phyloP scores from a whole-genome alignment of 2,329 filamentous ascomycete species.

The Talaromyces islandicus region DNA sequence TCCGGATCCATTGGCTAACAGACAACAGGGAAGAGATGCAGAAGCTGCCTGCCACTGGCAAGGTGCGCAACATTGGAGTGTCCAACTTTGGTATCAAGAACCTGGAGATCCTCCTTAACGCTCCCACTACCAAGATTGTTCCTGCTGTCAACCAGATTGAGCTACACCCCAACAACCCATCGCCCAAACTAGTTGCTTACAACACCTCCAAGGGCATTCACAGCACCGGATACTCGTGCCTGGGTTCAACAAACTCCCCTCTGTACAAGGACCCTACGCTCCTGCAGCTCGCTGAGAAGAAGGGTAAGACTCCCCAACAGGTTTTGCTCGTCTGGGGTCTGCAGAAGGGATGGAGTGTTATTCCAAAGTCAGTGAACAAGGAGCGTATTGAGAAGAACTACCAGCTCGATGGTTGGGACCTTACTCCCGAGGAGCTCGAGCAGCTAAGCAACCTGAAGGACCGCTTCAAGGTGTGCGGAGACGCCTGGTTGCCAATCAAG shows the following conservation, averaged over 20 bases:
- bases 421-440: slow-evolving; percentile 67
- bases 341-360: slow-evolving; percentile 73
- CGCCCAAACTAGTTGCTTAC: slow-evolving; percentile 49
- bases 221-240: slow-evolving; percentile 51
- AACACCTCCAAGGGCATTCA: slow-evolving; percentile 50
- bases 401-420: slow-evolving; percentile 65
- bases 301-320: slow-evolving; percentile 51
- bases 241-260: slow-evolving; percentile 50
- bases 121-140: slow-evolving; percentile 51
- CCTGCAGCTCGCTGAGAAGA: slow-evolving; percentile 49
- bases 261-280: slow-evolving; percentile 50
- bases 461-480: slow-evolving; percentile 77
- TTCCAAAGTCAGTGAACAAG: slow-evolving; percentile 76
- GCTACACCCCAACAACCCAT: slow-evolving; percentile 63
- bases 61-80: slow-evolving; percentile 75
- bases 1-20: slow-evolving; percentile 55
- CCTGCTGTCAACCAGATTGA: slow-evolving; percentile 52
- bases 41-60: slow-evolving; percentile 44
- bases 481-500: slow-evolving; percentile 64
- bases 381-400: slow-evolving; percentile 71
- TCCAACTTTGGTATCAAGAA: slow-evolving; percentile 81
- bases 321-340: slow-evolving; percentile 66
- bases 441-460: slow-evolving; percentile 63
- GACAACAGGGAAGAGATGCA: slow-evolving; percentile 44
- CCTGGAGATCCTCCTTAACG: slow-evolving; percentile 68